Percentiles rank a stretch among this genome's conserved stretches.
These are phyloP conservation scores for Xylaria sp. DNA, from an alignment of 2,329 filamentous ascomycete genomes.

Conservation along the genomic window DNA sequence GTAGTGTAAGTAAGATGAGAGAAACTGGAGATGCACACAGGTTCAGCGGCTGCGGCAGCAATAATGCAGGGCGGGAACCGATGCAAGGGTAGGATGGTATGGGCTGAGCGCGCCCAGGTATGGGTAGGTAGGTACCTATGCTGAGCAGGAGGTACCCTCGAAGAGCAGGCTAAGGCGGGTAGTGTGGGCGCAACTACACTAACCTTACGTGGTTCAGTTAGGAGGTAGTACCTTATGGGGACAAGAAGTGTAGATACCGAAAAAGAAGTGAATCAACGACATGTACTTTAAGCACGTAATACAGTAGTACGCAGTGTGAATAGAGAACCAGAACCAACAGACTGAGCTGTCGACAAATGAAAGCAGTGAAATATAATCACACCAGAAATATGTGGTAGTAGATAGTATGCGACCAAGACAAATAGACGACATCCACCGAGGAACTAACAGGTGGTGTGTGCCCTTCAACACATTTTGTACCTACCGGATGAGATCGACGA, in stretches of 20 bases:
- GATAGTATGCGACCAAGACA: constrained; percentile 23
- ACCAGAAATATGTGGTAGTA: constrained; percentile 12
- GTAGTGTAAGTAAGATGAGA: constrained; percentile 32
- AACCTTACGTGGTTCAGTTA: background rate
- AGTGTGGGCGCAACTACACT: background rate
- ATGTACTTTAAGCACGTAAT: background rate
- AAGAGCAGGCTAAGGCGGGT: background rate
- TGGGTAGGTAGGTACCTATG: background rate
- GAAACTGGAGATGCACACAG: constrained; percentile 39
- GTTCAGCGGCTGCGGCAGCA: constrained; percentile 39
- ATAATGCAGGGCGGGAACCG: constrained; percentile 42
- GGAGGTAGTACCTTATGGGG: too few relatives aligned
- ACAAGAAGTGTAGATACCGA: background rate
- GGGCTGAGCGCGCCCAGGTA: constrained; percentile 13
- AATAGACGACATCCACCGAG: constrained; percentile 35
- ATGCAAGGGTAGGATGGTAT: constrained; percentile 41
- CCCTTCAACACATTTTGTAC: constrained; percentile 45
- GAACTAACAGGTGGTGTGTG: constrained; percentile 39
- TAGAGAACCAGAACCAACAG: constrained; percentile 2
- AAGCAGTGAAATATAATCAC: constrained; percentile 29
- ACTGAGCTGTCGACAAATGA: constrained; percentile 14
- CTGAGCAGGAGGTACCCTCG: background rate
- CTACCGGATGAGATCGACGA: constrained; percentile 47
- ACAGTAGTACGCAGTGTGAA: background rate
- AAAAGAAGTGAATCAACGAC: background rate